Conservation (phyloP, 2,329 filamentous ascomycete genomes). For the Aspergillus costaricaensis region DNA sequence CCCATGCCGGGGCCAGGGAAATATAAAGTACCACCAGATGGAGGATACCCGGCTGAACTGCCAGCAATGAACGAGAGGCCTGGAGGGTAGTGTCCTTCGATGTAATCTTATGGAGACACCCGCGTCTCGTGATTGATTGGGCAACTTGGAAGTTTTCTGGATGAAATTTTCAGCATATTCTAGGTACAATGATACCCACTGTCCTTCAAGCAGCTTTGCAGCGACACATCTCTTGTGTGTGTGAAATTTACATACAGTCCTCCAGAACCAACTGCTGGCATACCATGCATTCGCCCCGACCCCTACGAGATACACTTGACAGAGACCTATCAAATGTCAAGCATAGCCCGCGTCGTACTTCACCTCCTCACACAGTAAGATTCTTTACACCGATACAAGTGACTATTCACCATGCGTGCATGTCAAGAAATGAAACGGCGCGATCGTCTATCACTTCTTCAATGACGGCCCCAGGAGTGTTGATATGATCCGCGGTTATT, state of each 20-base stretch:
- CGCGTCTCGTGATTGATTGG: too few relatives aligned
- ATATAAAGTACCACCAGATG: background rate
- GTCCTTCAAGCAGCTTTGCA: background rate
- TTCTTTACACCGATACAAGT: too few relatives aligned
- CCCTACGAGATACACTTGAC: background rate
- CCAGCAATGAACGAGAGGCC: background rate
- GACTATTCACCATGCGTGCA: too few relatives aligned
- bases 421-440: too few relatives aligned
- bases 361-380: background rate
- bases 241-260: background rate
- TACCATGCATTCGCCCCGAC: rapidly evolving
- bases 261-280: background rate
- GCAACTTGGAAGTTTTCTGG: too few relatives aligned
- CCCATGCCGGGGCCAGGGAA: background rate
- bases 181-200: background rate
- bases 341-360: background rate
- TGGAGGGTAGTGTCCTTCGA: background rate
- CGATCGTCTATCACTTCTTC: too few relatives aligned
- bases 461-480: too few relatives aligned
- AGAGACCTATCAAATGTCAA: background rate
- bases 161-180: too few relatives aligned
- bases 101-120: too few relatives aligned
- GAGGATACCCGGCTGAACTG: background rate
- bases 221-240: background rate
- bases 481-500: too few relatives aligned